Base-by-base conservation (phyloP, 1,284 basidiomycete species). In the Athelia sp. region DNA sequence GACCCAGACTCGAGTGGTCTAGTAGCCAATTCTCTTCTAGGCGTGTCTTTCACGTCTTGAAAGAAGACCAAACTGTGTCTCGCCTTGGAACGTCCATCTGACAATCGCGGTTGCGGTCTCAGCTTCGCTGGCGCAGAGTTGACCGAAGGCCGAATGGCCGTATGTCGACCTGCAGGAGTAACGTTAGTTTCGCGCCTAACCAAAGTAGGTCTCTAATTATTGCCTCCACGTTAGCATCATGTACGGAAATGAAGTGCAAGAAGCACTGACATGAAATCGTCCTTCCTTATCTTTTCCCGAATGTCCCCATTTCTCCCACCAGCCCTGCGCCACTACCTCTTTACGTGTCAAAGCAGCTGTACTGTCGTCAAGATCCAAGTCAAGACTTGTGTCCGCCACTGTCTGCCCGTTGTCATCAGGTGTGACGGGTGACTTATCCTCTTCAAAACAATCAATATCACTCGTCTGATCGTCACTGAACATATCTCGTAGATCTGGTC, bases 301-400 rank as follows among this genome's bases (percentile, higher is more conserved):
- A 47, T 68, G 60, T 26, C 66, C 72, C 76, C 78, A 87, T 53
- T 69, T 73, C 21, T 75, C 67, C 69, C 76, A 74, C 84, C 84
- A 87, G 15, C 82, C 82, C 42, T 69, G 68, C 43, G 77, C 75
- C 32, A 85, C 79, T 22, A 66, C 67, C 44, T 72, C 67, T 32
- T 64, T 62, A 46, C 71, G 68, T 51, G 64, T 57, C 44, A 64
- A 62, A 40, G 56, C 58, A 22, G 58, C 58, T 50, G 54, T 52
- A 34, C 50, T 52, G 26, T 58, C 67, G 45, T 72, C 69, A 18
- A 67, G 64, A 44, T 67, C 64, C 22, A 51, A 52, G 8, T 24
- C 36, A 23, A 57, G 15, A 18, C 52, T 52, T 21, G 54, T 53
- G 19, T 44, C 43, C 19, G 22, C 43, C 17, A 4, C 43, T 44